Evolutionary conservation across 1,284 basidiomycete genomes (phyloP).

Genomic region (Trichosporon asahii): DNA sequence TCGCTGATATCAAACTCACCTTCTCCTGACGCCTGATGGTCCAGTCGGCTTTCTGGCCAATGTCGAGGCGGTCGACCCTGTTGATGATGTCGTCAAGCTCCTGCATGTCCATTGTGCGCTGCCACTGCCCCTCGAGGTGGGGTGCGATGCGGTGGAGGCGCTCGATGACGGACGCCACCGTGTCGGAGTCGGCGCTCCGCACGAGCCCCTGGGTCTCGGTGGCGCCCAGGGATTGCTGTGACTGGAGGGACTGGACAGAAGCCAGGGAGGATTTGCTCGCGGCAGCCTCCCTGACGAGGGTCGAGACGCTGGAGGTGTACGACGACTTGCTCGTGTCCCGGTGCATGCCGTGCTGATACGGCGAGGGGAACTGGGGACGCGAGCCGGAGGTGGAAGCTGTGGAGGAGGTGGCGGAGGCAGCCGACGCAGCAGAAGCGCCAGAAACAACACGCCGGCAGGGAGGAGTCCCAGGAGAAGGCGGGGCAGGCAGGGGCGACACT

Average conservation of each 20-base stretch:
- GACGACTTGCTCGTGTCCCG: background rate
- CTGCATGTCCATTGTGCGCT: conserved; percentile 29
- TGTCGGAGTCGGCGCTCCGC: conserved; percentile 63
- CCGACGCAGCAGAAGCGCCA: background rate
- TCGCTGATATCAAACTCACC: background rate
- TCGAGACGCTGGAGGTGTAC: conserved; percentile 1
- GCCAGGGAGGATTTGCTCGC: background rate
- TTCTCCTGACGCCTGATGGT: background rate
- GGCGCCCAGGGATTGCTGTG: background rate
- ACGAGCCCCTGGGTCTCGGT: background rate
- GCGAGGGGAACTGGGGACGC: background rate
- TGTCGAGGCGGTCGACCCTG: background rate
- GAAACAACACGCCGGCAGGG: background rate
- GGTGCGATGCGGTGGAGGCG: conserved; percentile 75
- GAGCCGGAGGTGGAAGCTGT: background rate
- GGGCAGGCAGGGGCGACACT: conserved; percentile 1
- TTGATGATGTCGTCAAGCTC: conserved; percentile 22
- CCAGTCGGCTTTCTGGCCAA: background rate
- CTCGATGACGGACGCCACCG: conserved; percentile 78
- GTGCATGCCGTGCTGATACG: background rate
- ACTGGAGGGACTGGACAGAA: background rate
- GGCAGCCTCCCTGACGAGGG: conserved; percentile 6
- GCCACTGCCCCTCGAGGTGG: conserved; percentile 69
- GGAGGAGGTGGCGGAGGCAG: background rate
- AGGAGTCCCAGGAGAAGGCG: background rate